Percentiles rank a stretch among this genome's conserved stretches.
These are phyloP conservation scores for Coleophoma crateriformis DNA, from an alignment of 2,329 filamentous ascomycete species.

Conservation along the genomic window DNA sequence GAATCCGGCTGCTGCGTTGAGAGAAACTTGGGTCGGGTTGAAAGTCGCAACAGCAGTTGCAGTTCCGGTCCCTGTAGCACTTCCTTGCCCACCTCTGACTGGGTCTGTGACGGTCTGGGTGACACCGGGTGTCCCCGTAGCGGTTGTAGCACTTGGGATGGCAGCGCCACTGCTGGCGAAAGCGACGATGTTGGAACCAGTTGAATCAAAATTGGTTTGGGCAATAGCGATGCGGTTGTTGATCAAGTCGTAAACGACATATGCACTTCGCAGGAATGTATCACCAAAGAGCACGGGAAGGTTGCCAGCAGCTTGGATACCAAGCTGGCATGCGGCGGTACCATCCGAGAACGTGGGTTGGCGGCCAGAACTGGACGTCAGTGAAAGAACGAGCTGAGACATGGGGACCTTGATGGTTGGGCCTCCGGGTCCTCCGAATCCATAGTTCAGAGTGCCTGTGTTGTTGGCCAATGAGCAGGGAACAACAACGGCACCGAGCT, in stretches of 20 bases:
- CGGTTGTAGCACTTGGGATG: slow-evolving; percentile 7
- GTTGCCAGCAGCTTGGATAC: slow-evolving; percentile 6
- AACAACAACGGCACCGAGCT: slow-evolving; percentile 38
- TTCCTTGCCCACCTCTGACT: background rate
- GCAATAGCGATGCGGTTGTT: slow-evolving; percentile 41
- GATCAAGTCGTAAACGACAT: slow-evolving; percentile 45
- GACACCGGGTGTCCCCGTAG: background rate
- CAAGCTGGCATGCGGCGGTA: slow-evolving; percentile 26
- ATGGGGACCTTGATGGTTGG: slow-evolving; percentile 35
- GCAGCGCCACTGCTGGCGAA: slow-evolving; percentile 5
- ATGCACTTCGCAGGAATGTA: slow-evolving; percentile 43
- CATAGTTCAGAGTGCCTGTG: slow-evolving; percentile 35
- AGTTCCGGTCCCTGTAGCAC: slow-evolving; percentile 9
- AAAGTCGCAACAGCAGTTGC: slow-evolving; percentile 12
- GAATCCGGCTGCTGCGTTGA: slow-evolving; percentile 23
- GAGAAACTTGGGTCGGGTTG: slow-evolving; percentile 18
- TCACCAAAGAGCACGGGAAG: slow-evolving; percentile 33
- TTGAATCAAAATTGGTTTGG: slow-evolving; percentile 34
- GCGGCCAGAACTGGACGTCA: slow-evolving; percentile 17
- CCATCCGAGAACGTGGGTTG: slow-evolving; percentile 26
- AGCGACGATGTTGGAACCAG: slow-evolving; percentile 12
- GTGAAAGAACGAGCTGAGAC: slow-evolving; percentile 34
- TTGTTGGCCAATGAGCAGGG: slow-evolving; percentile 32
- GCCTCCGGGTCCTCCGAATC: slow-evolving; percentile 35
- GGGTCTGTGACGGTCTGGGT: slow-evolving; percentile 2